Evolutionary conservation across 768 basidiomycete species (phyloP), one percentile per base, ranked within the genome.

Genomic region (Xanthoconium stramineum): DNA sequence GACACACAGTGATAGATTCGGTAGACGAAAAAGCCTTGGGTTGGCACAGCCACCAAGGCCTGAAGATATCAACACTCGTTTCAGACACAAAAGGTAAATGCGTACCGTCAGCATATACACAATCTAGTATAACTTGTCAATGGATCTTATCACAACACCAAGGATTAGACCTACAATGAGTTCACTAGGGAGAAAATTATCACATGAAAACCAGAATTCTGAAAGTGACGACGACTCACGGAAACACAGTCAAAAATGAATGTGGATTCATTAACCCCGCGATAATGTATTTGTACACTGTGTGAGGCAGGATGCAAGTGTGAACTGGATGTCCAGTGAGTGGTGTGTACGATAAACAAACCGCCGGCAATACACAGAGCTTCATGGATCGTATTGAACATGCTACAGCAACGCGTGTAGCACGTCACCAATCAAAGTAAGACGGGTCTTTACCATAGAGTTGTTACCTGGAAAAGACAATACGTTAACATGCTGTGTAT

Each of bases 1-100:
- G 6, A 60, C 62, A 20, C 32, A 63, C 62, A 53, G 20, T 28
- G 0, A 2, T 64, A 63, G 42, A 63, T 43, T 45, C 62, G 58
- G 32, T 61, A 28, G 12, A 64, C 42, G 33, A 63, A 56, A 40
- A 43, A 63, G 0, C 55, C 58, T 35, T 64, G 62, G 0, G 55
- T 42, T 43, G 15, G 33, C 3, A 44, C 20, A 3, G 63, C 10
- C 24, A 52, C 48, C 19, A 57, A 6, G 2, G 6, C 24, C 62
- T 63, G 15, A 6, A 43, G 14, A 35, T 33, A 48, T 65, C 20
- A 62, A 8, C 2, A 1, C 15, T 33, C 12, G 24, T 36, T 43
- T 35, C 7, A 0, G 5, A 4, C 6, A 38, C 9, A 15, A 5
- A 51, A 30, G 11, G 4, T 0, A 14, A 9, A 42, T 14, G 1